These are phyloP conservation scores for Agaricus blazei DNA, from an alignment of 768 basidiomycete species.

Conservation along the genomic window DNA sequence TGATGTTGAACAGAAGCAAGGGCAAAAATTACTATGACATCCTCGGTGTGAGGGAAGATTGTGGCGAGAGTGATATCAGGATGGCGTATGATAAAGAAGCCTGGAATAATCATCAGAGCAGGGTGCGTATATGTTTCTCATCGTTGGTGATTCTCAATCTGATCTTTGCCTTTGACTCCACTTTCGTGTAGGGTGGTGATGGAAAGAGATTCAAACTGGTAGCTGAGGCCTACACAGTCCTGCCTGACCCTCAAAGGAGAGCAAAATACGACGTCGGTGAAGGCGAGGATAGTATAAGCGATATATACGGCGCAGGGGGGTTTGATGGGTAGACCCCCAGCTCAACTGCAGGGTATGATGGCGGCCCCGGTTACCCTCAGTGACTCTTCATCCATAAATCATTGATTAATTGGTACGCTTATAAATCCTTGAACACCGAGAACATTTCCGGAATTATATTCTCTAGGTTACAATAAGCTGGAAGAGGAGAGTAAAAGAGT, in stretches of 20 bases:
- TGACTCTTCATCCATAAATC: too few relatives aligned
- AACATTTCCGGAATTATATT: too few relatives aligned
- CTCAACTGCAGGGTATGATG: too few relatives aligned
- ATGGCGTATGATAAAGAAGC: constrained; percentile 88
- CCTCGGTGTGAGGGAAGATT: constrained; percentile 55
- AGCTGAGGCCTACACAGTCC: constrained; percentile 73
- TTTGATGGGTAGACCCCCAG: too few relatives aligned
- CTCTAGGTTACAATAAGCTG: too few relatives aligned
- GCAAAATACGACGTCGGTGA: constrained; percentile 79
- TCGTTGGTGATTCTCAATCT: not conserved
- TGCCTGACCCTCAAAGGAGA: constrained; percentile 70
- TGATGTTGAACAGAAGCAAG: constrained; percentile 79
- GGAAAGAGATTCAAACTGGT: constrained; percentile 96
- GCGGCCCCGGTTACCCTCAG: too few relatives aligned
- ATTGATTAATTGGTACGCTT: too few relatives aligned
- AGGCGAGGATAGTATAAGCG: constrained; percentile 63
- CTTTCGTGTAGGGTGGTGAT: constrained; percentile 66
- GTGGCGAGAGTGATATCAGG: constrained; percentile 72
- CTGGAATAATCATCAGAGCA: constrained; percentile 81
- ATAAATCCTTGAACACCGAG: too few relatives aligned
- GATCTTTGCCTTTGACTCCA: not conserved
- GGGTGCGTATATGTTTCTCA: constrained; percentile 36
- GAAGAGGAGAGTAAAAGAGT: too few relatives aligned
- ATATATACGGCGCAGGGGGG: not conserved
- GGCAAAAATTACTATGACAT: constrained; percentile 90